phyloP scores from a whole-genome alignment of 352 stramenopile species.

The Phytophthora pinifolia region DNA sequence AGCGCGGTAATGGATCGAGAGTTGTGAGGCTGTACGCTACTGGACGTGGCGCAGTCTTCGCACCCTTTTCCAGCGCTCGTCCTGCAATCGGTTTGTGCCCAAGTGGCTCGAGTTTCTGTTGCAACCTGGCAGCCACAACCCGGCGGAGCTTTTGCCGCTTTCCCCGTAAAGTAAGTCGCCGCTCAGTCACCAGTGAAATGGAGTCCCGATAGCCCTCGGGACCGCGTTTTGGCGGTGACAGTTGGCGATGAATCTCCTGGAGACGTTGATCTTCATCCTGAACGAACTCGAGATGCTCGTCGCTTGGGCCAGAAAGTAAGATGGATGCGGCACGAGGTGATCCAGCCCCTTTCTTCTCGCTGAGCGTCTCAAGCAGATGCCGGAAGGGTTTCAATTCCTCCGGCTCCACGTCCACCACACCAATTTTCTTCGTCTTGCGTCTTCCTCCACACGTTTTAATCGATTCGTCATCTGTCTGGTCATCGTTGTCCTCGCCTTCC shows the following conservation, averaged over 20 bases:
- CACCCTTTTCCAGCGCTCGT: slow-evolving; percentile 18
- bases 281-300: slow-evolving; percentile 45
- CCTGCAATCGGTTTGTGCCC: slow-evolving; percentile 23
- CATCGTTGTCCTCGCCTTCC: slow-evolving; percentile 4
- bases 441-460: not conserved
- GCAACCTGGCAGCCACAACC: slow-evolving; percentile 23
- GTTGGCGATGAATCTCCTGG: slow-evolving; percentile 15
- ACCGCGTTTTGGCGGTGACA: slow-evolving; percentile 17
- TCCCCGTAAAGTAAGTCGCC: slow-evolving; percentile 22
- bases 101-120: slow-evolving; percentile 32
- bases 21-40: slow-evolving; percentile 55
- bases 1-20: slow-evolving; percentile 30
- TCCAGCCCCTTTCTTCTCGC: slow-evolving; percentile 30
- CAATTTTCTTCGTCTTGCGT: slow-evolving; percentile 10
- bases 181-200: slow-evolving; percentile 14
- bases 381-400: slow-evolving; percentile 46
- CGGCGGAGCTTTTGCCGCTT: slow-evolving; percentile 28
- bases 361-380: slow-evolving; percentile 45
- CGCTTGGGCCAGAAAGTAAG: slow-evolving; percentile 29
- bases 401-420: slow-evolving; percentile 4
- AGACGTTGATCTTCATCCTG: slow-evolving; percentile 47
- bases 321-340: slow-evolving; percentile 27
- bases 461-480: not conserved
- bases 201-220: not conserved
- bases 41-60: slow-evolving; percentile 32